These are phyloP conservation scores for Diaporthe amygdali DNA, from an alignment of 2,329 filamentous ascomycete species.

Conservation along the genomic window DNA sequence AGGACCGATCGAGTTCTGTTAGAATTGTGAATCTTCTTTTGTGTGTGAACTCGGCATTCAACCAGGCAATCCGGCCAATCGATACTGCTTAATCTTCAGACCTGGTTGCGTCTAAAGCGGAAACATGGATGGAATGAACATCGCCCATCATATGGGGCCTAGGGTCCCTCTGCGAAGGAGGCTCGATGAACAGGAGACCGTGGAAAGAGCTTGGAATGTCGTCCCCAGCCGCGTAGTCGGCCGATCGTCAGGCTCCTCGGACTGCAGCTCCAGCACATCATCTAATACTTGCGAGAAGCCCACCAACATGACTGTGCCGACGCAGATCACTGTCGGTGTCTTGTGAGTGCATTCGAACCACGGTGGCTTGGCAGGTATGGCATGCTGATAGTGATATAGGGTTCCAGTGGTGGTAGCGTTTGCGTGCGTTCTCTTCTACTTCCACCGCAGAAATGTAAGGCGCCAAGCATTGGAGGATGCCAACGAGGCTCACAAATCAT, in stretches of 20 bases:
- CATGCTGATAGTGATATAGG: constrained; percentile 50
- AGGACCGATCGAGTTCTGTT: constrained; percentile 16
- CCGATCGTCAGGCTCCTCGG: constrained; percentile 29
- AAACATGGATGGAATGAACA: constrained; percentile 28
- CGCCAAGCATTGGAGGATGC: constrained; percentile 79
- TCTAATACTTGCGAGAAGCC: constrained; percentile 27
- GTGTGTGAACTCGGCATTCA: not conserved
- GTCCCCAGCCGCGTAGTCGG: constrained; percentile 28
- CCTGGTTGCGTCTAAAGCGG: not conserved
- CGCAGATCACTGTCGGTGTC: constrained; percentile 21
- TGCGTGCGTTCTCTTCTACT: constrained; percentile 69
- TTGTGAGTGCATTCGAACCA: constrained; percentile 13
- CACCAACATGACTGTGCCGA: constrained; percentile 12
- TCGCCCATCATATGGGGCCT: constrained; percentile 33
- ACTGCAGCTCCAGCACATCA: constrained; percentile 12
- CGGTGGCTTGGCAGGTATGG: not conserved
- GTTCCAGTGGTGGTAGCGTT: constrained; percentile 64
- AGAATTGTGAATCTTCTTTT: constrained; percentile 17
- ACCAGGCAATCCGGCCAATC: not conserved
- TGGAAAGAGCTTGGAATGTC: constrained; percentile 14
- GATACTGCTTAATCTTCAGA: not conserved
- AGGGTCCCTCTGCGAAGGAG: constrained; percentile 32
- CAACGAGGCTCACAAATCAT: constrained; percentile 84
- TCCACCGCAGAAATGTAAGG: constrained; percentile 79
- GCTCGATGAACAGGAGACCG: constrained; percentile 12